Percentiles rank a stretch among this genome's conserved stretches.
These are phyloP conservation scores for Globisporangium irregulare DNA, from an alignment of 352 stramenopile species.

Conservation along the genomic window DNA sequence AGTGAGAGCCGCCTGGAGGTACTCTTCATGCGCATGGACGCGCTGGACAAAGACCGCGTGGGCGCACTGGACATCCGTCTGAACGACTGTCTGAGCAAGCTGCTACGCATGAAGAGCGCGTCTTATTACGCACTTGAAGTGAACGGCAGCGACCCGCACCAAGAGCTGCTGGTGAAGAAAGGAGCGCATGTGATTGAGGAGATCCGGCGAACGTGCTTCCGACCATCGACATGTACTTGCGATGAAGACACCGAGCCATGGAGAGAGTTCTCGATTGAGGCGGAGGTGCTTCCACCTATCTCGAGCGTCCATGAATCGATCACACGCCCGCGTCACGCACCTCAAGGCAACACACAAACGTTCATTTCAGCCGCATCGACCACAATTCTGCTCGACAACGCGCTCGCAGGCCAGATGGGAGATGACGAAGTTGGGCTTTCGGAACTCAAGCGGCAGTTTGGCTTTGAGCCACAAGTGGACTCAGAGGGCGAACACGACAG, in stretches of 20 bases:
- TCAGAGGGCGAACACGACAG: slow-evolving; percentile 22
- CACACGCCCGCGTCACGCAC: neutral
- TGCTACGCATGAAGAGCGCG: slow-evolving; percentile 35
- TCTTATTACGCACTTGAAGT: slow-evolving; percentile 51
- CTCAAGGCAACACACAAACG: slow-evolving; percentile 4
- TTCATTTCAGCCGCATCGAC: slow-evolving; percentile 10
- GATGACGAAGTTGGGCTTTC: slow-evolving; percentile 45
- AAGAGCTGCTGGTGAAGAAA: slow-evolving; percentile 34
- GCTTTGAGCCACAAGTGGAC: slow-evolving; percentile 32
- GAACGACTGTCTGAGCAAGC: slow-evolving; percentile 34
- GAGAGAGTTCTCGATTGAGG: slow-evolving; percentile 40
- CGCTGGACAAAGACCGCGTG: slow-evolving; percentile 55
- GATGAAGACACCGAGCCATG: slow-evolving; percentile 49
- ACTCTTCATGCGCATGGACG: slow-evolving; percentile 59
- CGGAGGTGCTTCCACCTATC: slow-evolving; percentile 2
- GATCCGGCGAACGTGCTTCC: slow-evolving; percentile 41
- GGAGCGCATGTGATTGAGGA: neutral
- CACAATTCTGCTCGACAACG: neutral
- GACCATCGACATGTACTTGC: slow-evolving; percentile 41
- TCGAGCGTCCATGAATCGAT: neutral
- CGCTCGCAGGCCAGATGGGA: neutral
- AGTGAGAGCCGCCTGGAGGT: slow-evolving; percentile 38
- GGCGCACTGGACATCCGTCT: slow-evolving; percentile 53
- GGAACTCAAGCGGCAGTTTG: slow-evolving; percentile 67
- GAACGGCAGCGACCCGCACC: slow-evolving; percentile 55